A percentile compares a stretch with the other conserved stretches of the same genome.
Conservation (phyloP, 345 rosid genomes). For the Corchorus olitorius region DNA sequence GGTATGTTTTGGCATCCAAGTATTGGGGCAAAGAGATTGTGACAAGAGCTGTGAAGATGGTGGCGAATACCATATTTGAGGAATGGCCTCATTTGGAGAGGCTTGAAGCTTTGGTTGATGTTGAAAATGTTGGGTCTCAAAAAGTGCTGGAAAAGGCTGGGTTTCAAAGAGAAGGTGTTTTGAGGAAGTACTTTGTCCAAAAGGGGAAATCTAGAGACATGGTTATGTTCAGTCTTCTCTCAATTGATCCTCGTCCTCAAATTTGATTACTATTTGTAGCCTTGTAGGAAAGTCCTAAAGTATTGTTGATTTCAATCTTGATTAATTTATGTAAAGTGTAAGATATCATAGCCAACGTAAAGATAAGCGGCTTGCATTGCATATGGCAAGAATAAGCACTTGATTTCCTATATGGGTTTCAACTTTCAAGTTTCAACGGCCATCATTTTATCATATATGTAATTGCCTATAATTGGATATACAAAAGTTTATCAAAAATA, state of each 20-base stretch:
- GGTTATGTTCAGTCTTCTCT: constrained; percentile 63
- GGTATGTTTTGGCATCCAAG: constrained; percentile 41
- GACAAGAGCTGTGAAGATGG: constrained; percentile 51
- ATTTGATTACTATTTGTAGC: background rate
- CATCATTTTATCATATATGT: too few relatives aligned
- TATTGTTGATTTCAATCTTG: background rate
- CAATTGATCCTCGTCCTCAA: constrained; percentile 43
- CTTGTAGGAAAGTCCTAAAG: too few relatives aligned
- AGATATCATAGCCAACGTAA: too few relatives aligned
- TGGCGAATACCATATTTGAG: constrained; percentile 35
- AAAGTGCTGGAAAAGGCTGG: constrained; percentile 72
- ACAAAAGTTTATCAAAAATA: too few relatives aligned
- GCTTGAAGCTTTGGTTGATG: constrained; percentile 62
- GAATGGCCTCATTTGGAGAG: constrained; percentile 63
- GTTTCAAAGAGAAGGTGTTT: constrained; percentile 61
- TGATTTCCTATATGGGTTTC: too few relatives aligned
- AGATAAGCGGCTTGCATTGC: too few relatives aligned
- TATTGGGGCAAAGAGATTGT: constrained; percentile 66
- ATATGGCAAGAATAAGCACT: too few relatives aligned
- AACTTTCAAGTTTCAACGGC: too few relatives aligned
- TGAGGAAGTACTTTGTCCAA: constrained; percentile 41
- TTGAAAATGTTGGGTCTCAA: constrained; percentile 58
- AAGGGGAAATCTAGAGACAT: constrained; percentile 59
- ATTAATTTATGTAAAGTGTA: background rate
- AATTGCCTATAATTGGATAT: too few relatives aligned